phyloP scores from a whole-genome alignment of 1,139 yeast genomes.

The Candida sp. region DNA sequence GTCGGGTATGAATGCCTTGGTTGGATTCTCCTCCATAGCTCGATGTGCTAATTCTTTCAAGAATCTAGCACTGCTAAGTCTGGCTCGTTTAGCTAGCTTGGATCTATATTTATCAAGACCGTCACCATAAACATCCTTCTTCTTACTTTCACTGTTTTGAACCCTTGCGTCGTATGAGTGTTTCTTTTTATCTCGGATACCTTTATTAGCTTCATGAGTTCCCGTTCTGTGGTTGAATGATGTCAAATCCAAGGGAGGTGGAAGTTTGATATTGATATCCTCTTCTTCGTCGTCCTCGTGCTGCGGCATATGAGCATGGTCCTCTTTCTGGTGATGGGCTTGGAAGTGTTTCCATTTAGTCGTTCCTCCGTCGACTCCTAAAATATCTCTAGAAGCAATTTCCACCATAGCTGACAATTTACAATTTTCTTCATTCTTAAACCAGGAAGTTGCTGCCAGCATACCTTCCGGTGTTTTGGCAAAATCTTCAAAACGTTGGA shows the following conservation, averaged over 20 bases:
- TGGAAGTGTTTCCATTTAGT: constrained; percentile 45
- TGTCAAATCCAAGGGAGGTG: constrained; percentile 45
- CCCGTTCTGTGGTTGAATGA: constrained; percentile 91
- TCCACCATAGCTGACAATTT: constrained; percentile 69
- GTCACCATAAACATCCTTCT: constrained; percentile 69
- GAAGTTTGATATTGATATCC: constrained; percentile 19
- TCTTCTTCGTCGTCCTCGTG: constrained; percentile 26
- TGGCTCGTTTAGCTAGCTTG: constrained; percentile 44
- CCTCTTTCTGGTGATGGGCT: constrained; percentile 12
- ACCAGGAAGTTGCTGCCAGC: constrained; percentile 40
- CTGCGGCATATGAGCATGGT: constrained; percentile 19
- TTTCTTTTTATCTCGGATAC: constrained; percentile 80
- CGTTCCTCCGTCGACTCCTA: constrained; percentile 45
- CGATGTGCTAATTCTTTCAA: constrained; percentile 53
- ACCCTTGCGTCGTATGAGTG: constrained; percentile 81
- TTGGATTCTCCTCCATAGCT: constrained; percentile 37
- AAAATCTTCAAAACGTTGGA: constrained; percentile 53
- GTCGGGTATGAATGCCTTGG: constrained; percentile 51
- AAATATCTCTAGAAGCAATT: constrained; percentile 65
- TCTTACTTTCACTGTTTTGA: constrained; percentile 60
- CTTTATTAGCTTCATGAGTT: constrained; percentile 65
- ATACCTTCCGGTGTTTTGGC: constrained; percentile 47
- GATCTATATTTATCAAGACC: constrained; percentile 64
- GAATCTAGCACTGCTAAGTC: constrained; percentile 51
- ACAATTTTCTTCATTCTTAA: constrained; percentile 26